Conservation (phyloP, 176 grass and related monocot species). For the Tillandsia leiboldiana region DNA sequence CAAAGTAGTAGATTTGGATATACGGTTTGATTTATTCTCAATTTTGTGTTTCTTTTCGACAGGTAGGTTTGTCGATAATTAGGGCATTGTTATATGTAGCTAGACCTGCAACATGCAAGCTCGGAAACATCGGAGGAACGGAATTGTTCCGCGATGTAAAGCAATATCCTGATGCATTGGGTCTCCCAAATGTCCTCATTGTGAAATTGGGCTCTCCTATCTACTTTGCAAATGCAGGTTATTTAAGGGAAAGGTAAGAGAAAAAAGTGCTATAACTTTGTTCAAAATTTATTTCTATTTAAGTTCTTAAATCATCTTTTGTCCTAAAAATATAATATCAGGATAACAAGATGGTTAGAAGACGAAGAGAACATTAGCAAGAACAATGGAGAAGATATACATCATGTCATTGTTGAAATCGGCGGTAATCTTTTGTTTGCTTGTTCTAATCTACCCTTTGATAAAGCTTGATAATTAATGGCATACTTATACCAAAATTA, state of each 20-base stretch:
- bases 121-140: conserved; percentile 54
- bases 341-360: conserved; percentile 89
- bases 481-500: background rate
- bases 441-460: too few relatives aligned
- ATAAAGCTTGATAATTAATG: background rate
- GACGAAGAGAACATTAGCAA: conserved; percentile 37
- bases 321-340: conserved; percentile 5
- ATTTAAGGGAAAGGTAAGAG: conserved; percentile 65
- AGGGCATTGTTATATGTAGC: conserved; percentile 74
- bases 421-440: conserved; percentile 28
- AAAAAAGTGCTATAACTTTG: background rate
- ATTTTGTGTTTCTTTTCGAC: background rate
- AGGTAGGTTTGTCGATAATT: conserved; percentile 65
- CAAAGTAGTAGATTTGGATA: background rate
- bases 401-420: conserved; percentile 57
- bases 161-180: conserved; percentile 48
- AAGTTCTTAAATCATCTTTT: background rate
- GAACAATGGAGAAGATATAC: conserved; percentile 40
- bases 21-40: background rate
- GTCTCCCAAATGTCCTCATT: conserved; percentile 42
- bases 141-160: conserved; percentile 53
- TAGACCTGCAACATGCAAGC: conserved; percentile 63
- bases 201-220: conserved; percentile 74
- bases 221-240: conserved; percentile 65
- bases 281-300: background rate